Base-by-base conservation (phyloP, 192 early-diverging fungal species). In the Podila clonocystis region DNA sequence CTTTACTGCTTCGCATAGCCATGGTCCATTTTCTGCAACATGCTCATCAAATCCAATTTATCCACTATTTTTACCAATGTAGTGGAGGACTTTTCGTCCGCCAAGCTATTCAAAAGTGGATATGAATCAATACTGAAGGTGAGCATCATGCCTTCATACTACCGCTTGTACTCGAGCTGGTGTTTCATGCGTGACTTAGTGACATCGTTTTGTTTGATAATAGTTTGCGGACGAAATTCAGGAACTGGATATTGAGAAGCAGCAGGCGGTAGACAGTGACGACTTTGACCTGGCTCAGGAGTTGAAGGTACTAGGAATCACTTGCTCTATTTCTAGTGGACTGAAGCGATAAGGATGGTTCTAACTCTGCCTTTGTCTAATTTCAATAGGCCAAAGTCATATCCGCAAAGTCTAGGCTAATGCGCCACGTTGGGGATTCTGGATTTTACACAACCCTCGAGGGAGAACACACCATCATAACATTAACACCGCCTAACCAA, bases 211-310 rank as follows among this genome's bases (percentile, higher is more conserved):
- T 30, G 28, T 33, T 31, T 26, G 29, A 24, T 61, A 19, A 13
- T 62, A 76, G 76, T 68, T 63, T 36, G 80, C 73, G 59, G 61
- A 63, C 24, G 87, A 91, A 70, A 82, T 91, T 57, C 82, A 85
- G 29, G 60, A 82, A 58, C 50, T 93, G 22, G 85, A 91, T 29
- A 67, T 75, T 67, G 67, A 84, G 34, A 94, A 94, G 73, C 73
- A 74, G 26, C 71, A 86, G 31, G 91, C 91, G 12, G 88, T 91
- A 22, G 82, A 90, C 62, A 74, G 82, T 24, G 94, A 95, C 72
- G 93, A 95, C 28, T 95, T 92, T 75, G 93, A 94, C 60, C 76
- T 86, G 65, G 94, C 94, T 6, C 92, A 91, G 60, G 87, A 88
- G 49, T 72, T 91, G n/a, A 94, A 95, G 84, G 91, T 82, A 77